Conservation (phyloP, 2,329 filamentous ascomycete species). For the Talaromyces sp. region DNA sequence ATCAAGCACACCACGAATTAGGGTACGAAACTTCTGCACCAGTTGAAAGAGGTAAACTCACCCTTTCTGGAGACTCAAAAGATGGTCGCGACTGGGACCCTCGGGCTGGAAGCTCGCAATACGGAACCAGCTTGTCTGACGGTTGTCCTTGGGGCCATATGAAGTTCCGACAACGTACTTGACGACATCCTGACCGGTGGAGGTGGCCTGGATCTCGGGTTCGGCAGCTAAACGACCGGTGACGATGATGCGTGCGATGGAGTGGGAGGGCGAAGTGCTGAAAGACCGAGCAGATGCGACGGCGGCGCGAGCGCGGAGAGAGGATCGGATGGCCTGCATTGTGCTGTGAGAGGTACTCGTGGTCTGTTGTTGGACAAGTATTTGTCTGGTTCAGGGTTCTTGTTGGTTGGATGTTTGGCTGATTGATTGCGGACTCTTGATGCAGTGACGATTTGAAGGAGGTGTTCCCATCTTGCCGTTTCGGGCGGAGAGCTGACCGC, state of each 20-base stretch:
- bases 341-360: neutral
- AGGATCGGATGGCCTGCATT: constrained; percentile 43
- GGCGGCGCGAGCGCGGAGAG: constrained; percentile 47
- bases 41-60: constrained; percentile 50
- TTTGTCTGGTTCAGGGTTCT: neutral
- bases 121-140: constrained; percentile 81
- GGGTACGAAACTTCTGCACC: neutral
- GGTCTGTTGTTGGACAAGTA: neutral
- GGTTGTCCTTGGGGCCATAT: constrained; percentile 65
- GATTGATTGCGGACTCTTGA: neutral
- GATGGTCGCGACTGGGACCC: constrained; percentile 66
- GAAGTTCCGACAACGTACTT: constrained; percentile 74
- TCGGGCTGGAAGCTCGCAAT: constrained; percentile 70
- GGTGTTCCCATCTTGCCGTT: constrained; percentile 16
- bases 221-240: constrained; percentile 78
- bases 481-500: neutral
- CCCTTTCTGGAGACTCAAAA: constrained; percentile 79
- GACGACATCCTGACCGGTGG: constrained; percentile 70
- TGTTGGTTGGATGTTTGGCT: constrained; percentile 1
- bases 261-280: constrained; percentile 62
- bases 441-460: neutral
- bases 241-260: constrained; percentile 77
- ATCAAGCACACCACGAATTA: neutral
- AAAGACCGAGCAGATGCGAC: constrained; percentile 61
- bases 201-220: constrained; percentile 72